Percentiles rank a stretch among this genome's conserved stretches.
Evolutionary conservation across 305 asterid genomes (phyloP).

Genomic region (Rubia tinctorum): DNA sequence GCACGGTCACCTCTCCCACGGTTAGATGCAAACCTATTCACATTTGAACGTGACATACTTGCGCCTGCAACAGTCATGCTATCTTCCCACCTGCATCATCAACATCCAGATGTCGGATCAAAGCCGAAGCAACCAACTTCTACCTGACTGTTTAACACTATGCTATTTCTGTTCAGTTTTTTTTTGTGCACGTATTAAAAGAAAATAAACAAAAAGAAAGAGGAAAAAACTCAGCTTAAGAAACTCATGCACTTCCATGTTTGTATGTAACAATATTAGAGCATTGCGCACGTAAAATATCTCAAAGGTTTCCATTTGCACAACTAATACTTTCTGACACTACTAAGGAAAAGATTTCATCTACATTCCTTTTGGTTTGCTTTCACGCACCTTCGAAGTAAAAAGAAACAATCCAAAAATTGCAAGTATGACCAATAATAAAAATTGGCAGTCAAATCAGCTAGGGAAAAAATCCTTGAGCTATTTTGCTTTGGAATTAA

Average conservation of each 20-base stretch:
- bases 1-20: constrained; percentile 50
- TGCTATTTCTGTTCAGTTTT: background rate
- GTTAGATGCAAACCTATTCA: constrained; percentile 38
- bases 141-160: background rate
- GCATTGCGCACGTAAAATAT: background rate
- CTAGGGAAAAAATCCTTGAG: background rate
- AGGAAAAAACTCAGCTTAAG: background rate
- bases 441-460: background rate
- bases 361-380: background rate
- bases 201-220: background rate
- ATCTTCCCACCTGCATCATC: constrained; percentile 81
- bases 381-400: background rate
- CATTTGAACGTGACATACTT: constrained; percentile 36
- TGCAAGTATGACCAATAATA: background rate
- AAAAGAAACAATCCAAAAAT: background rate
- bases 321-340: background rate
- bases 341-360: background rate
- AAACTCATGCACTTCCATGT: background rate
- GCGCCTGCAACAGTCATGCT: constrained; percentile 39
- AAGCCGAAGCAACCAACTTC: background rate
- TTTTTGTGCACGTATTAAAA: background rate
- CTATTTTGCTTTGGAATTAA: background rate
- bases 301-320: background rate
- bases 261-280: background rate
- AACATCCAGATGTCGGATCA: constrained; percentile 14